Evolutionary conservation across 371 early-diverging fungal genomes (phyloP).

Genomic region (Rhizopus arrhizus): DNA sequence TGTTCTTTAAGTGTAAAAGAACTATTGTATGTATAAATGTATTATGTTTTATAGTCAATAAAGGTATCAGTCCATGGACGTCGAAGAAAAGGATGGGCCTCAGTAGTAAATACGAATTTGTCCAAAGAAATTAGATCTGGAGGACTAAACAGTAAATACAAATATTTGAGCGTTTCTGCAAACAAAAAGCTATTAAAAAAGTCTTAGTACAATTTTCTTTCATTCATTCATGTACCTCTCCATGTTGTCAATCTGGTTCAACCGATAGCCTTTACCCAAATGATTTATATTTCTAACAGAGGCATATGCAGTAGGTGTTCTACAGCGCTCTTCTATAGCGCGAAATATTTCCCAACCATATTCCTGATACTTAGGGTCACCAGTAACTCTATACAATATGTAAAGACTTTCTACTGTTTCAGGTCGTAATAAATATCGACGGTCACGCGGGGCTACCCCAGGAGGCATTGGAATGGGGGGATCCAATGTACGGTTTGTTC

Average conservation of each 20-base stretch:
- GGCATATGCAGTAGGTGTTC: slow-evolving; percentile 60
- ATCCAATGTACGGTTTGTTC: slow-evolving; percentile 7
- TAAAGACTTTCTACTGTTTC: slow-evolving; percentile 81
- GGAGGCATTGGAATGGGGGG: slow-evolving; percentile 1
- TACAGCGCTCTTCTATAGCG: slow-evolving; percentile 65
- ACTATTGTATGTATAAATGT: not conserved
- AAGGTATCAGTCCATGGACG: slow-evolving; percentile 9
- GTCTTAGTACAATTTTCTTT: not conserved
- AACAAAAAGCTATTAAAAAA: slow-evolving; percentile 68
- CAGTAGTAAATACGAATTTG: slow-evolving; percentile 24
- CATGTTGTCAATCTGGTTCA: slow-evolving; percentile 41
- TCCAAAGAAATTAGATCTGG: slow-evolving; percentile 23
- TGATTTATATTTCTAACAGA: slow-evolving; percentile 52
- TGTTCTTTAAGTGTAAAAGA: too few species aligned
- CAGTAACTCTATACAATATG: slow-evolving; percentile 70
- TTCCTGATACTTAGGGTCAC: slow-evolving; percentile 64
- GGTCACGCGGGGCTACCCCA: slow-evolving; percentile 2
- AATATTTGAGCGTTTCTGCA: slow-evolving; percentile 43
- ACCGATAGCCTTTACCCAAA: slow-evolving; percentile 33
- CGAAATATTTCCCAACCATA: slow-evolving; percentile 68
- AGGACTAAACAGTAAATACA: slow-evolving; percentile 23
- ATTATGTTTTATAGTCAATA: slow-evolving; percentile 2
- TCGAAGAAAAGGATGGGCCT: slow-evolving; percentile 24
- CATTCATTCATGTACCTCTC: slow-evolving; percentile 34
- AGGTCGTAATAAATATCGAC: slow-evolving; percentile 20